These are phyloP conservation scores for Castanospermum australe DNA, from an alignment of 306 rosid genomes.

Conservation along the genomic window DNA sequence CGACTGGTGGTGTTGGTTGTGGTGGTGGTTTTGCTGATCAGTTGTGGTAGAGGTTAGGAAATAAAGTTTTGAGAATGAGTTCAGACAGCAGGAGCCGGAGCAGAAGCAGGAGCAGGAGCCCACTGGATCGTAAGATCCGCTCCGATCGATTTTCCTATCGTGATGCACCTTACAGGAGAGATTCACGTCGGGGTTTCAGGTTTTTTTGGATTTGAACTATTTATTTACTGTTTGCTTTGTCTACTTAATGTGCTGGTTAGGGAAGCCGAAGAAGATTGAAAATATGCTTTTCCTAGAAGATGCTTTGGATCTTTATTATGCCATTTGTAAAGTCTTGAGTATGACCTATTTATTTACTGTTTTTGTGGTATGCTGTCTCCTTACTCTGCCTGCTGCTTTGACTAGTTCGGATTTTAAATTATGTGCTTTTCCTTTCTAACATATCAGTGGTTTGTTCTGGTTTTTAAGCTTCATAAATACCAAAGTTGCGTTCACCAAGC, in stretches of 20 bases:
- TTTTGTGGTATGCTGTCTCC: slow-evolving; percentile 13
- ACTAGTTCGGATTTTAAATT: neutral
- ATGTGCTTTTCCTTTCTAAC: neutral
- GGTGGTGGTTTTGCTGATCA: slow-evolving; percentile 69
- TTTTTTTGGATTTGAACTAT: slow-evolving; percentile 50
- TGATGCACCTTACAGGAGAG: slow-evolving; percentile 97
- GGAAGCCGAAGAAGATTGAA: slow-evolving; percentile 30
- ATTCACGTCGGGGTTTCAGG: slow-evolving; percentile 98
- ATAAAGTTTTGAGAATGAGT: slow-evolving; percentile 71
- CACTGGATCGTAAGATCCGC: slow-evolving; percentile 88
- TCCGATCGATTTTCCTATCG: slow-evolving; percentile 95
- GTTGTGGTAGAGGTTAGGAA: slow-evolving; percentile 61
- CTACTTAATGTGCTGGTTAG: slow-evolving; percentile 31
- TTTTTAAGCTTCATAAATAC: neutral
- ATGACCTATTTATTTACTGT: neutral
- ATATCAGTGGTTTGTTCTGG: neutral
- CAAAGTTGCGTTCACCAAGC: neutral
- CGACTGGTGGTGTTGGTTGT: slow-evolving; percentile 66
- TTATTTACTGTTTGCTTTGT: slow-evolving; percentile 32
- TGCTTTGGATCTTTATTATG: slow-evolving; percentile 3
- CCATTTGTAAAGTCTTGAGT: slow-evolving; percentile 3
- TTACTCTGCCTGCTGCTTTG: slow-evolving; percentile 17
- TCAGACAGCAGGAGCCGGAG: slow-evolving; percentile 93
- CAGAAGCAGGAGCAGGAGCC: slow-evolving; percentile 96
- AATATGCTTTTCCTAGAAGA: slow-evolving; percentile 22